Evolutionary conservation across 345 rosid genomes (phyloP), one percentile per base, ranked within the genome.

Genomic region (Arabidopsis arenosa): DNA sequence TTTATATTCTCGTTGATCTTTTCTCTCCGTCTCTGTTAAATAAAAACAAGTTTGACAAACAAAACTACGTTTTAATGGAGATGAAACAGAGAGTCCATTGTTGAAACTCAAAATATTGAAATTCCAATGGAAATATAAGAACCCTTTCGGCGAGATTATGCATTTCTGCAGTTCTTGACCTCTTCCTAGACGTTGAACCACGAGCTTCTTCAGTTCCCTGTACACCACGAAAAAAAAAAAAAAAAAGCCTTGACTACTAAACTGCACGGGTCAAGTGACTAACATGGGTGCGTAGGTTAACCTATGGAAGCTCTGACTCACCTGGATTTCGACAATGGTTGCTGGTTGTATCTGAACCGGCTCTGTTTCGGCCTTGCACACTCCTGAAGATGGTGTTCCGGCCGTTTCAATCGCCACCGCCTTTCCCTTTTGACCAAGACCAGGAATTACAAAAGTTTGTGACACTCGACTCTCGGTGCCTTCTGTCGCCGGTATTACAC

Each of bases 71-170:
- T 28, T 28, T 28, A 17, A 9, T 35, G 11, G 37, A 56, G 63
- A 64, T 30, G 32, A 48, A 58, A 65, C 7, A 44, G 44, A 62
- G 40, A 49, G 62, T 44, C 47, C 32, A 45, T 45, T 5, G 9
- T 35, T 47, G 37, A 18, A 62, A 70, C 62, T 7, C 26, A 23
- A 23, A 23, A 23, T 23, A 1, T 35, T 47, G 37, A 18, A 62
- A 70, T 58, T 7, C 21, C 8, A 59, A 58, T 11, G 54, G 23
- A 30, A 26, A 52, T 6, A 0, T 41, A 7, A 91, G 36, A 36
- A 91, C 98, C 94, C 90, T 86, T 72, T 94, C 96, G 2, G 95
- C 85, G 65, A 85, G 81, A 48, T 90, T 92, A 81, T 94, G 98
- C 80, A 90, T 88, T 80, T 94, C 95, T 5, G 96, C 93, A 66